Conservation (phyloP, 2,329 filamentous ascomycete genomes). For the Pseudocercospora eumusae region DNA sequence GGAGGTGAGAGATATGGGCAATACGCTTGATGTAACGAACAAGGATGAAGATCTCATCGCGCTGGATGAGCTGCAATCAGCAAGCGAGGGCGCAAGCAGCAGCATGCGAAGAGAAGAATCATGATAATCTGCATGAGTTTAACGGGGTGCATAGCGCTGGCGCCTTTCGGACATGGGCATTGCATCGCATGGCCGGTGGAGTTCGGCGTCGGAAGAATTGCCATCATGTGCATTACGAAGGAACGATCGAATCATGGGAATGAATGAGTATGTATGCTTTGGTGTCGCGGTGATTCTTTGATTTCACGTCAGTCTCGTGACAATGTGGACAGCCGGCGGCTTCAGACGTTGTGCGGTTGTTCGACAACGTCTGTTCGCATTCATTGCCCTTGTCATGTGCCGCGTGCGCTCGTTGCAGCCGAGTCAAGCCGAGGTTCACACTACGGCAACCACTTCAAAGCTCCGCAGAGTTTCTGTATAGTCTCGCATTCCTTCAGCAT, state of each 20-base stretch:
- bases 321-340: not conserved
- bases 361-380: too few species aligned
- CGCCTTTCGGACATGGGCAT: too few species aligned
- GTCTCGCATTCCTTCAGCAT: not conserved
- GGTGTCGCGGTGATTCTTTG: not conserved
- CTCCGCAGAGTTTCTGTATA: not conserved
- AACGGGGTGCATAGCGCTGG: not conserved
- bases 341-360: not conserved
- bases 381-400: conserved; percentile 2
- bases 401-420: not conserved
- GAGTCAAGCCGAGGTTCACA: conserved; percentile 9
- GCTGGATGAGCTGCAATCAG: not conserved
- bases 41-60: conserved; percentile 20
- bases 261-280: not conserved
- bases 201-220: not conserved
- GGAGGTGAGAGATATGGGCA: conserved; percentile 28
- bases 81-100: conserved; percentile 7
- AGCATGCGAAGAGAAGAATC: conserved; percentile 1
- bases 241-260: not conserved
- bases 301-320: too few species aligned
- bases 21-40: conserved; percentile 21
- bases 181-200: not conserved
- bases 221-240: not conserved
- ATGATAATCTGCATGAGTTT: not conserved
- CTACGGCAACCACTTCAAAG: conserved; percentile 11